A percentile compares a stretch with the other conserved stretches of the same genome.
Conservation (phyloP, 768 basidiomycete genomes). For the Polyporus arcularius region DNA sequence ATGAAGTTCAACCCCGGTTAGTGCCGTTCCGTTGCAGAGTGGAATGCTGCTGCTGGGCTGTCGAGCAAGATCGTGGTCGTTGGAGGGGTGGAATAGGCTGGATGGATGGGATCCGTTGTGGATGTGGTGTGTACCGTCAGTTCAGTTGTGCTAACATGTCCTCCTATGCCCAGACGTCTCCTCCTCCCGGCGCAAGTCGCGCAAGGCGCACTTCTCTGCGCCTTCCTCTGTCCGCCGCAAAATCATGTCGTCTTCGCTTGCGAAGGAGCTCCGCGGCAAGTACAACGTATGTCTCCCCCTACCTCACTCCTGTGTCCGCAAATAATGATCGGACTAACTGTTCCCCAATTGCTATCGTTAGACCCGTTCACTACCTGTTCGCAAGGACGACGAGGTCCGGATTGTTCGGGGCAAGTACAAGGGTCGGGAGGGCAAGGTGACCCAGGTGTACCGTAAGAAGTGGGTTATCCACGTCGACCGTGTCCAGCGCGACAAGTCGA, state of each 20-base stretch:
- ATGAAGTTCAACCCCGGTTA: slow-evolving; percentile 86
- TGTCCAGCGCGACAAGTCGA: slow-evolving; percentile 96
- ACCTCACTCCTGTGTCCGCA: background rate
- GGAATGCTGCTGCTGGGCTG: slow-evolving; percentile 23
- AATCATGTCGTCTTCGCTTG: slow-evolving; percentile 96
- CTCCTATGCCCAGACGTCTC: slow-evolving; percentile 64
- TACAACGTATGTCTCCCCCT: slow-evolving; percentile 67
- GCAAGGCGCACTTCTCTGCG: slow-evolving; percentile 97
- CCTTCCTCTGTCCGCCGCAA: slow-evolving; percentile 94
- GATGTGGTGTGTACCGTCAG: slow-evolving; percentile 40
- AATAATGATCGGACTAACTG: background rate
- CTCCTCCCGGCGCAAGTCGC: slow-evolving; percentile 94
- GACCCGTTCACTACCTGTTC: slow-evolving; percentile 90
- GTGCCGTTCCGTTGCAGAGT: slow-evolving; percentile 38
- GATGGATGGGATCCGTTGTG: slow-evolving; percentile 46
- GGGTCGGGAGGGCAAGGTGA: slow-evolving; percentile 98
- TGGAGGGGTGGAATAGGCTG: slow-evolving; percentile 41
- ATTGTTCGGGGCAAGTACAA: slow-evolving; percentile 98
- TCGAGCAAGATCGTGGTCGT: slow-evolving; percentile 31
- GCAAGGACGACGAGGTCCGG: slow-evolving; percentile 97
- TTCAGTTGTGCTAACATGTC: slow-evolving; percentile 23
- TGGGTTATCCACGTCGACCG: slow-evolving; percentile 99
- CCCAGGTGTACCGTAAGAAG: slow-evolving; percentile 98
- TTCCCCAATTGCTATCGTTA: slow-evolving; percentile 32
- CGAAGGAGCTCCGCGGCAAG: slow-evolving; percentile 92